Percentiles rank a stretch among this genome's conserved stretches.
phyloP scores from a whole-genome alignment of 2,329 filamentous ascomycete species.

The Fusarium dimerum region DNA sequence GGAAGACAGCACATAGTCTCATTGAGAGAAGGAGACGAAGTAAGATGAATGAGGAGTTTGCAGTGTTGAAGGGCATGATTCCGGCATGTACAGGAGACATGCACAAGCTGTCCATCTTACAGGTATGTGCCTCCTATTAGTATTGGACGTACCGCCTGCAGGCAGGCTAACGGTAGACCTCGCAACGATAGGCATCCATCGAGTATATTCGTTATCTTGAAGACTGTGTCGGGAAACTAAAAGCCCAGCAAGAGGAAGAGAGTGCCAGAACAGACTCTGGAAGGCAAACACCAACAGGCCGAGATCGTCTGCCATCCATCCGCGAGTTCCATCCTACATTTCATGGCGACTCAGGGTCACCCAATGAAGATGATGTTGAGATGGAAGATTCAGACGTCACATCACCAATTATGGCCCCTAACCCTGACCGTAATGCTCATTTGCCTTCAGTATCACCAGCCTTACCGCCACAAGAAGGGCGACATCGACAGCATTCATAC shows the following conservation, averaged over 20 bases:
- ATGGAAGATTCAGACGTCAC: conserved; percentile 56
- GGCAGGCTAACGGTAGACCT: no score
- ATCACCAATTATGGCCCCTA: conserved; percentile 48
- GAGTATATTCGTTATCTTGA: conserved; percentile 95
- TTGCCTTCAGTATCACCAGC: conserved; percentile 56
- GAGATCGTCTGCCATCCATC: conserved; percentile 37
- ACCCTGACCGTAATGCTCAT: conserved; percentile 34
- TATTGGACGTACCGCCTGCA: neutral
- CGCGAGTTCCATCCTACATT: conserved; percentile 43
- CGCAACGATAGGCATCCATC: conserved; percentile 72
- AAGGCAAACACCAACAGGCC: conserved; percentile 27
- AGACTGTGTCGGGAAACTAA: conserved; percentile 80
- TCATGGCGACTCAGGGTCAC: conserved; percentile 41
- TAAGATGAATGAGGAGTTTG: conserved; percentile 99
- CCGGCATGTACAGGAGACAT: conserved; percentile 95
- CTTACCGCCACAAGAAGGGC: conserved; percentile 46
- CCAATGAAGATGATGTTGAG: conserved; percentile 53
- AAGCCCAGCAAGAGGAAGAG: conserved; percentile 53
- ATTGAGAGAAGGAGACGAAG: conserved; percentile 88
- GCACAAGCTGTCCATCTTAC: conserved; percentile 95
- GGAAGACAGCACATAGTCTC: conserved; percentile 93
- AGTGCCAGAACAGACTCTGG: conserved; percentile 31
- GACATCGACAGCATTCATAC: conserved; percentile 51
- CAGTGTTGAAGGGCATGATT: conserved; percentile 89
- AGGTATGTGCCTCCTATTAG: conserved; percentile 56